Evolutionary conservation across 2,329 filamentous ascomycete species (phyloP).

Genomic region (Neofusicoccum ribis): DNA sequence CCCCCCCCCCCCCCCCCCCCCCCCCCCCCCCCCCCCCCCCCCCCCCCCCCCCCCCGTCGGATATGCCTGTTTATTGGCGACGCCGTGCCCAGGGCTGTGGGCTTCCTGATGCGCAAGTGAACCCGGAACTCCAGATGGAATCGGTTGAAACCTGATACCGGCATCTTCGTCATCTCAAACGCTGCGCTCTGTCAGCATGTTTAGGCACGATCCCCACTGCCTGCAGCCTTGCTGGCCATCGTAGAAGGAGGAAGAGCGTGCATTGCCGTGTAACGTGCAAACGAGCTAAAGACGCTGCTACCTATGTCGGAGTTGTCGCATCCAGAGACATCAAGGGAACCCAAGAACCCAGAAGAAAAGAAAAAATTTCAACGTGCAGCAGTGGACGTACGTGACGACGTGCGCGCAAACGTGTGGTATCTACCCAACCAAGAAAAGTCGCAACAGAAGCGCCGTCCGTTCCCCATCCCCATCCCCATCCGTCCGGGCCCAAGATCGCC

Average conservation of each 20-base stretch:
- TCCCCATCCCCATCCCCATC: background rate
- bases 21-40: no score
- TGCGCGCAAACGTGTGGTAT: constrained; percentile 13
- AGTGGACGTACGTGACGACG: constrained; percentile 11
- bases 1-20: no score
- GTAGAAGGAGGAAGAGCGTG: background rate
- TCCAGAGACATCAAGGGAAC: background rate
- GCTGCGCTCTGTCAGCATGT: background rate
- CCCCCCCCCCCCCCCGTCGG: no score
- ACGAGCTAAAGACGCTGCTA: background rate
- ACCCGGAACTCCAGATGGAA: background rate
- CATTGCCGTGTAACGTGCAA: background rate
- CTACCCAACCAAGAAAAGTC: constrained; percentile 7
- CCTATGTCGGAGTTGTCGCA: background rate
- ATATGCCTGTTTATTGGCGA: background rate
- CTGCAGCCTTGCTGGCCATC: background rate
- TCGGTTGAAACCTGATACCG: background rate
- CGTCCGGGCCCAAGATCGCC: background rate
- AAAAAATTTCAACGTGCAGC: constrained; percentile 8
- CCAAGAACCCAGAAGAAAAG: background rate
- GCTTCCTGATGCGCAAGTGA: background rate
- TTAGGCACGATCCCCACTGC: background rate
- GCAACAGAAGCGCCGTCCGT: constrained; percentile 2
- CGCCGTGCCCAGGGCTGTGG: background rate
- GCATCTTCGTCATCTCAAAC: constrained; percentile 1